Evolutionary conservation across 2,329 filamentous ascomycete species (phyloP).

Genomic region (Aspergillus fructus): DNA sequence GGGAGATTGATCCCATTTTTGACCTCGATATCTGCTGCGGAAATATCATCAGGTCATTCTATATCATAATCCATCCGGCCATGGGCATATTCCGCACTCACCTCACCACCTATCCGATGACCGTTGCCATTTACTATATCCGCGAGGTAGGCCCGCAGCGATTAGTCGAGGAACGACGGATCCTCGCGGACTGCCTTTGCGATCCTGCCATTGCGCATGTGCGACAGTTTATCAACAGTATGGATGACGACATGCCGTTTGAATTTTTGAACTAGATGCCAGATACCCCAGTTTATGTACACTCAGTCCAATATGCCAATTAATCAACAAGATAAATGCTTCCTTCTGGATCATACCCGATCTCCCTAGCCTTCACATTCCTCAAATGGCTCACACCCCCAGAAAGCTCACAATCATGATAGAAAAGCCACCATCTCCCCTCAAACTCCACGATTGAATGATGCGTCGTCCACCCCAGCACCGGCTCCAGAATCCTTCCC

Average conservation of each 20-base stretch:
- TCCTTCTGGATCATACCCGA: conserved; percentile 68
- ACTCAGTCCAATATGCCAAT: not conserved
- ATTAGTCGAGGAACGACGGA: not conserved
- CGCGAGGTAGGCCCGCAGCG: not conserved
- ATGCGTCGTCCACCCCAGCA: conserved; percentile 79
- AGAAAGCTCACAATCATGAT: conserved; percentile 71
- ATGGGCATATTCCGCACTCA: conserved; percentile 4
- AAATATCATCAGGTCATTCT: conserved; percentile 3
- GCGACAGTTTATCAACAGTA: conserved; percentile 3
- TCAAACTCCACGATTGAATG: conserved; percentile 74
- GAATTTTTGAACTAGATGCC: not conserved
- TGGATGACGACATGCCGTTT: not conserved
- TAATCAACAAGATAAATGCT: conserved; percentile 48
- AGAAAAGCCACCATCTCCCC: conserved; percentile 71
- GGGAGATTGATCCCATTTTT: not conserved
- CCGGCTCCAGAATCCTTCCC: conserved; percentile 71
- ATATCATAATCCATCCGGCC: not conserved
- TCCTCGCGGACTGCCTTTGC: conserved; percentile 1
- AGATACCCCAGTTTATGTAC: not conserved
- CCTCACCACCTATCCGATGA: not conserved
- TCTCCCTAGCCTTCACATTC: conserved; percentile 72
- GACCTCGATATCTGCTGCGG: conserved; percentile 5
- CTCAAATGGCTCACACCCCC: conserved; percentile 69
- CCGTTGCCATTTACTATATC: not conserved
- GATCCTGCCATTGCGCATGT: conserved; percentile 3